phyloP scores from a whole-genome alignment of 441 rosid genomes.

The Brassica hybrid region DNA sequence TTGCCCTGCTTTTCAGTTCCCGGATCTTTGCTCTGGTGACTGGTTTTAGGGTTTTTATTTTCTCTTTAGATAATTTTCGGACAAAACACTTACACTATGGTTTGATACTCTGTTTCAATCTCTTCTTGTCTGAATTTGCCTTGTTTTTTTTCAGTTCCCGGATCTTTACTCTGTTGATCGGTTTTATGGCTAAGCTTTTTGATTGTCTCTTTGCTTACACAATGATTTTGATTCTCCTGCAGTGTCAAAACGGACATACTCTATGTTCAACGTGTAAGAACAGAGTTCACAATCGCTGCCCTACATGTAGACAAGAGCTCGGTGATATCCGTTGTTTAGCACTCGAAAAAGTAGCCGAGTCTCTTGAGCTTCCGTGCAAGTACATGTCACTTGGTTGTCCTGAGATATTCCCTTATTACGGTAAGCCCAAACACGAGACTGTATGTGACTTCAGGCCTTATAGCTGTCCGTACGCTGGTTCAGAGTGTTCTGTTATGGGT shows the following conservation, averaged over 20 bases:
- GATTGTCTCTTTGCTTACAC: constrained; percentile 18
- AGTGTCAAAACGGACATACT: constrained; percentile 99
- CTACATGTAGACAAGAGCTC: constrained; percentile 98
- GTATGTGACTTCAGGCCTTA: constrained; percentile 90
- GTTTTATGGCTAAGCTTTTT: neutral
- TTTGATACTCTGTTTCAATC: constrained; percentile 33
- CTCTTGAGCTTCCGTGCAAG: constrained; percentile 92
- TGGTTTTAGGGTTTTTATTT: constrained; percentile 16
- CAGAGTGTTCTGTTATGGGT: constrained; percentile 82
- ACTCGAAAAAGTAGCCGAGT: constrained; percentile 93
- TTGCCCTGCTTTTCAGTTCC: neutral
- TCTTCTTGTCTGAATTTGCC: neutral
- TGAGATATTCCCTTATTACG: constrained; percentile 94
- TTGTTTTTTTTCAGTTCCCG: constrained; percentile 1
- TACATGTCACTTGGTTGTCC: constrained; percentile 81
- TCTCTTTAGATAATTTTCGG: neutral
- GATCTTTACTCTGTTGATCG: constrained; percentile 10
- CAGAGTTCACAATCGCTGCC: constrained; percentile 92
- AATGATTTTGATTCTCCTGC: constrained; percentile 34
- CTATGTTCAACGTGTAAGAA: constrained; percentile 96
- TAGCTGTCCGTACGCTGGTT: constrained; percentile 93
- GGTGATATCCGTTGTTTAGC: constrained; percentile 97
- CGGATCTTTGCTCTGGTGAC: constrained; percentile 13
- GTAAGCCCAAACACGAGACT: constrained; percentile 91
- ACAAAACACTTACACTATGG: neutral